Conservation (phyloP, 495 filamentous ascomycete genomes). For the Hypoxylon cercidicola region DNA sequence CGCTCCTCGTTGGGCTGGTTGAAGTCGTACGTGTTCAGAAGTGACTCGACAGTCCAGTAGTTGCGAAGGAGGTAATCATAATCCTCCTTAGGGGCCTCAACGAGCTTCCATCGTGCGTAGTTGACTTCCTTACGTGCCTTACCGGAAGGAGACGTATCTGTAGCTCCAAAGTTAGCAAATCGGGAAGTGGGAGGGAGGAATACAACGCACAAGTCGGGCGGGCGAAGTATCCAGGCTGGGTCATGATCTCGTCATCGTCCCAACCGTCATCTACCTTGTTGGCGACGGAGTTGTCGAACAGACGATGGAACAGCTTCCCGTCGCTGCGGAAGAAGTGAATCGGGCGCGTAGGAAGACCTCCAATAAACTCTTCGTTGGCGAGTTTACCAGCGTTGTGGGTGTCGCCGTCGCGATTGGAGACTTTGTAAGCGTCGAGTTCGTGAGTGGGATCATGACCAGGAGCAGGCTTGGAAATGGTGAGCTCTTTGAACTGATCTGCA, state of each 20-base stretch:
- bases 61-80: not conserved
- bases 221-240: not conserved
- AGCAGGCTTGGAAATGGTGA: too few relatives aligned
- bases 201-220: not conserved
- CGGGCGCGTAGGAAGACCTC: not conserved
- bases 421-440: not conserved
- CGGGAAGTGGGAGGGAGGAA: not conserved
- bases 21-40: constrained; percentile 1
- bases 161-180: not conserved
- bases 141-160: not conserved
- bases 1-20: not conserved
- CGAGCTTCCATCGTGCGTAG: not conserved
- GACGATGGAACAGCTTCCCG: not conserved
- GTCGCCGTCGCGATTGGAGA: not conserved
- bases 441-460: too few relatives aligned
- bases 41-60: not conserved
- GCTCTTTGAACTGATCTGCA: too few relatives aligned
- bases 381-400: not conserved
- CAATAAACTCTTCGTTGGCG: not conserved
- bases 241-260: not conserved
- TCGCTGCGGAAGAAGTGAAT: not conserved
- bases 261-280: not conserved
- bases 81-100: not conserved
- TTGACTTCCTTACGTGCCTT: not conserved
- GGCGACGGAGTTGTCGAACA: not conserved